Base-by-base conservation (phyloP, 345 rosid species). In the Citrus maxima region DNA sequence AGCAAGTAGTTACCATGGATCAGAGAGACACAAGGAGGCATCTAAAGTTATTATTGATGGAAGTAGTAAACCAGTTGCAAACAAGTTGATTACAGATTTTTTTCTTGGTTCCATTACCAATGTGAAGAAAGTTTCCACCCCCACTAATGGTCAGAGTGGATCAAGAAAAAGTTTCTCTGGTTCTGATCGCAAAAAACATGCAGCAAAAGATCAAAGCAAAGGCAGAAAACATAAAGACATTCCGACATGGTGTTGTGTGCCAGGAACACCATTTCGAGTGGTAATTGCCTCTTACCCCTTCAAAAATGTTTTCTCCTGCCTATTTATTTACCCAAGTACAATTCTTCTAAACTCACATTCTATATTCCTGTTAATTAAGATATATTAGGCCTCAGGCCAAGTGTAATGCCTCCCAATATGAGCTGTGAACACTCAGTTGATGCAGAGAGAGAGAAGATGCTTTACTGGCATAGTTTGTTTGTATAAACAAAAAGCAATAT, bases 181-280 rank as follows among this genome's bases (percentile, higher is more conserved):
- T 85, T 85, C 90, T 19, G 80, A 76, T 32, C 40, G 64, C 49
- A 90, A 85, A 80, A 91, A 84, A 78, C 72, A 72, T 64, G 79
- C 38, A 72, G 80, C 51, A 66, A 89, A 85, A 78, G 86, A 70
- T 72, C 65, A 83, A 61, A 79, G 79, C 30, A 88, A 75, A 78
- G 85, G 79, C 27, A 73, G 90, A 59, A 92, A 88, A 80, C 80
- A 75, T 34, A 89, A 82, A 86, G 90, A 89, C 67, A 80, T 86
- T 85, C 99, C 98, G 37, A 56, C 77, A 0, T 95, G 99, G 99
- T 93, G 97, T 73, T 87, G 85, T 81, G 77, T 95, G 77, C 90
- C 90, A 0, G 99, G 98, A 81, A 95, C 97, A 59, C 81, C 95
- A 80, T 95, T 95, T 83, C 92, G 95, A 82, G 99, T 93, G 99